phyloP scores from a whole-genome alignment of 805 yeast genomes.

The Starmerella sirachaensis region DNA sequence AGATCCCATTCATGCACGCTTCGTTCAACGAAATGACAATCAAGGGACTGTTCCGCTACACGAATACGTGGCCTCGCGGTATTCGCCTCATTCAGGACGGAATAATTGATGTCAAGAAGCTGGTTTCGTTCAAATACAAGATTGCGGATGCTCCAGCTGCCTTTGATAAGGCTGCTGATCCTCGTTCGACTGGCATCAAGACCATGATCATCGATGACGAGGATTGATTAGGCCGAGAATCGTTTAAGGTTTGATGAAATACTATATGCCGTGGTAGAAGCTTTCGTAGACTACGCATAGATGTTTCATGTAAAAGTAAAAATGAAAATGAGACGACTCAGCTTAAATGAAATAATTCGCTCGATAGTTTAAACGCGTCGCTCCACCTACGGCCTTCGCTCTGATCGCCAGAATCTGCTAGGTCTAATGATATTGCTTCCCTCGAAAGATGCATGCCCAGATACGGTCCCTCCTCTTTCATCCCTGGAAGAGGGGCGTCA shows the following conservation, averaged over 20 bases:
- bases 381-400: too few relatives aligned
- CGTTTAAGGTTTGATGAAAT: background rate
- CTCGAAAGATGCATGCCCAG: too few relatives aligned
- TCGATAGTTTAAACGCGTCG: too few relatives aligned
- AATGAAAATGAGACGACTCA: too few relatives aligned
- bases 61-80: conserved; percentile 47
- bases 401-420: too few relatives aligned
- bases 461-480: too few relatives aligned
- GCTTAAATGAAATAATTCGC: too few relatives aligned
- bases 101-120: conserved; percentile 34
- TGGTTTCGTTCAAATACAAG: conserved; percentile 40
- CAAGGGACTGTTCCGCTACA: conserved; percentile 42
- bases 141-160: conserved; percentile 40
- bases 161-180: conserved; percentile 33
- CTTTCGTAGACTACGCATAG: too few relatives aligned
- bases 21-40: conserved; percentile 42
- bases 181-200: conserved; percentile 37
- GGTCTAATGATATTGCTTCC: too few relatives aligned
- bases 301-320: too few relatives aligned
- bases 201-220: conserved; percentile 31
- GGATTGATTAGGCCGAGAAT: background rate
- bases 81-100: conserved; percentile 38
- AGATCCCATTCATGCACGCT: conserved; percentile 44
- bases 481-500: too few relatives aligned
- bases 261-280: too few relatives aligned